phyloP scores from a whole-genome alignment of 768 basidiomycete species.

The Lactifluus piperatus region DNA sequence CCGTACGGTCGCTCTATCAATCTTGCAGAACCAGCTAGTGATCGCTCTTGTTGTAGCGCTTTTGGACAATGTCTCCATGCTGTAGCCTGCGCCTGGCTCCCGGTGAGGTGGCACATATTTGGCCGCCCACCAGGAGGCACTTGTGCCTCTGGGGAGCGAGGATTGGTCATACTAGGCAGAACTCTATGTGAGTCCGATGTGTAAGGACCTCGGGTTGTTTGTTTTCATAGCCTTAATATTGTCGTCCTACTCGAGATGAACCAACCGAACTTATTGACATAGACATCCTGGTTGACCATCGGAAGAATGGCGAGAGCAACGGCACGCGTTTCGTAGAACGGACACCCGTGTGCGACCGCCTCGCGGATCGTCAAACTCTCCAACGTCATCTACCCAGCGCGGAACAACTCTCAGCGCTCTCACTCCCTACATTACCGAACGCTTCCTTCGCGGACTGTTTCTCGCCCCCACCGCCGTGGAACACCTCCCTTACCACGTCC shows the following conservation, averaged over 20 bases:
- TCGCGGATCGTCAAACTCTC: no score
- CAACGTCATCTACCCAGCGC: no score
- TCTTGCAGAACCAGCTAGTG: conserved; percentile 55
- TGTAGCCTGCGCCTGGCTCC: conserved; percentile 47
- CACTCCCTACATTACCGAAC: no score
- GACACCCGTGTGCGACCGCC: no score
- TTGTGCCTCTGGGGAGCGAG: conserved; percentile 53
- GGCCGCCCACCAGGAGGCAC: conserved; percentile 38
- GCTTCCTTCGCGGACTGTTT: no score
- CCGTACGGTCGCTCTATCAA: conserved; percentile 55
- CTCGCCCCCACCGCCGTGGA: no score
- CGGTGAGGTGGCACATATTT: conserved; percentile 74
- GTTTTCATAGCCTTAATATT: background rate
- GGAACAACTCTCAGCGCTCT: no score
- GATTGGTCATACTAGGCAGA: conserved; percentile 75
- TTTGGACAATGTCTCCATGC: conserved; percentile 43
- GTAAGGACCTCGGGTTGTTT: background rate
- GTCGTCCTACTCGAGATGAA: background rate
- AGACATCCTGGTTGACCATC: conserved; percentile 28
- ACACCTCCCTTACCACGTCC: background rate
- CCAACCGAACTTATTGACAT: conserved; percentile 44
- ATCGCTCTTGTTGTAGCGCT: conserved; percentile 76
- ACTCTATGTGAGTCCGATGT: conserved; percentile 36
- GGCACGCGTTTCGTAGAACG: no score
- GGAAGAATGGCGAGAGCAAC: no score